phyloP scores from a whole-genome alignment of 2,329 filamentous ascomycete genomes.

The Ophiocordyceps unilateralis region DNA sequence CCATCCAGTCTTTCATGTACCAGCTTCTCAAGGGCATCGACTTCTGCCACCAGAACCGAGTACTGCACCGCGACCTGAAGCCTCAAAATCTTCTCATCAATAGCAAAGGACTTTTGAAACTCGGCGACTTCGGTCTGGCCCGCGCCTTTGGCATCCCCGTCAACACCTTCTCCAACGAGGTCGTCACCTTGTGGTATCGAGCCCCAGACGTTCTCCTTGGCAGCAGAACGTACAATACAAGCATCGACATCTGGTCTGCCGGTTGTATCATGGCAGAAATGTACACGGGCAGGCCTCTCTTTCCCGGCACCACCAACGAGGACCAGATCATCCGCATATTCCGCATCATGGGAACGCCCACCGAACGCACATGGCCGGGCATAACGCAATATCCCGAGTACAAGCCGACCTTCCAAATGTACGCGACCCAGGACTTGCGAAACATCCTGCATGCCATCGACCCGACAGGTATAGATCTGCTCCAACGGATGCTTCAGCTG shows the following conservation, averaged over 20 bases:
- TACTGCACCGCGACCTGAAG: constrained; percentile 89
- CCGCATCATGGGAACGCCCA: constrained; percentile 94
- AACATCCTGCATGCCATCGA: constrained; percentile 85
- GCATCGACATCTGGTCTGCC: constrained; percentile 97
- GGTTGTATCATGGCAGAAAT: constrained; percentile 99
- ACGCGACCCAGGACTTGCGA: constrained; percentile 77
- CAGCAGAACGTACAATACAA: constrained; percentile 95
- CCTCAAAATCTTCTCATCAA: constrained; percentile 96
- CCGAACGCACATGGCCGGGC: constrained; percentile 86
- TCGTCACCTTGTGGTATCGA: constrained; percentile 94
- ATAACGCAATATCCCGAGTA: constrained; percentile 96
- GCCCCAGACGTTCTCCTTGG: constrained; percentile 90
- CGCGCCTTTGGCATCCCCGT: constrained; percentile 93
- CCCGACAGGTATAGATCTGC: constrained; percentile 65
- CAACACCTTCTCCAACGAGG: constrained; percentile 96
- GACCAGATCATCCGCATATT: constrained; percentile 96
- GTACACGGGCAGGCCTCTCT: constrained; percentile 89
- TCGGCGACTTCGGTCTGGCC: constrained; percentile 87
- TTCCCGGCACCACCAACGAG: constrained; percentile 95
- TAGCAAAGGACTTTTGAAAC: constrained; percentile 72
- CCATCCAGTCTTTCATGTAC: constrained; percentile 99
- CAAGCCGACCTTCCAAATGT: constrained; percentile 87
- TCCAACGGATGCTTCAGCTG: constrained; percentile 82
- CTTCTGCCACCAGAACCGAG: constrained; percentile 94
- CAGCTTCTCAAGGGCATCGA: constrained; percentile 90